Percentiles rank a stretch among this genome's conserved stretches.
phyloP scores from a whole-genome alignment of 2,329 filamentous ascomycete species.

The Saccharata proteae region DNA sequence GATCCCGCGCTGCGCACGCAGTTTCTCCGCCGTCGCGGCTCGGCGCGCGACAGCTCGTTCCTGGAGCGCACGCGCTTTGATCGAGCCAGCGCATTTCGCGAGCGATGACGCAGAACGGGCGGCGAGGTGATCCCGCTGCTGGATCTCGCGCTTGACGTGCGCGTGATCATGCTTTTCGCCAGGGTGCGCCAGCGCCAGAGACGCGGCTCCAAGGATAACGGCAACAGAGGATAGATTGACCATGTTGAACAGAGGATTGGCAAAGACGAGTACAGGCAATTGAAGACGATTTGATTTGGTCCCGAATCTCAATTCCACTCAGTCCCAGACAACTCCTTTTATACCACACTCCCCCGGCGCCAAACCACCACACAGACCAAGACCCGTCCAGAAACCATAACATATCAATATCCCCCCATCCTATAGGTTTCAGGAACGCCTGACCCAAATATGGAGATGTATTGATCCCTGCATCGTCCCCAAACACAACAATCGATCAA shows the following conservation, averaged over 20 bases:
- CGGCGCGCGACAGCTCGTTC: slow-evolving; percentile 15
- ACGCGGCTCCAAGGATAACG: slow-evolving; percentile 13
- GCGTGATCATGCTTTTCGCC: slow-evolving; percentile 21
- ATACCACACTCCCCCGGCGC: too few relatives aligned
- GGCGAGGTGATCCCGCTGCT: slow-evolving; percentile 15
- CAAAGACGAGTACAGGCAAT: background rate
- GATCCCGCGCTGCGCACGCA: slow-evolving; percentile 17
- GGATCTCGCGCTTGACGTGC: slow-evolving; percentile 20
- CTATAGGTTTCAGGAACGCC: too few relatives aligned
- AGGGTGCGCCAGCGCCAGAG: slow-evolving; percentile 18
- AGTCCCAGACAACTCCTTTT: too few relatives aligned
- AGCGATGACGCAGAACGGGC: slow-evolving; percentile 14
- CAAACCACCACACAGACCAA: too few relatives aligned
- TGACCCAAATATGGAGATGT: too few relatives aligned
- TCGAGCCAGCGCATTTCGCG: slow-evolving; percentile 13
- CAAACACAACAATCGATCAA: too few relatives aligned
- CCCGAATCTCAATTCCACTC: too few relatives aligned
- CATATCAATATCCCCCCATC: too few relatives aligned
- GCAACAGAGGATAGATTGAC: slow-evolving; percentile 14
- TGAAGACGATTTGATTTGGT: too few relatives aligned
- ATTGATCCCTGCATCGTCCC: too few relatives aligned
- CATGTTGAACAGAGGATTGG: slow-evolving; percentile 11
- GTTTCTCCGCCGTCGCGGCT: slow-evolving; percentile 11
- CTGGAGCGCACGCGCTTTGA: slow-evolving; percentile 14
- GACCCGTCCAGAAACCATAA: too few relatives aligned